A percentile compares a stretch with the other conserved stretches of the same genome.
These are phyloP conservation scores for Coelastrella sp. DNA, from an alignment of 139 green algal genomes.

Conservation along the genomic window DNA sequence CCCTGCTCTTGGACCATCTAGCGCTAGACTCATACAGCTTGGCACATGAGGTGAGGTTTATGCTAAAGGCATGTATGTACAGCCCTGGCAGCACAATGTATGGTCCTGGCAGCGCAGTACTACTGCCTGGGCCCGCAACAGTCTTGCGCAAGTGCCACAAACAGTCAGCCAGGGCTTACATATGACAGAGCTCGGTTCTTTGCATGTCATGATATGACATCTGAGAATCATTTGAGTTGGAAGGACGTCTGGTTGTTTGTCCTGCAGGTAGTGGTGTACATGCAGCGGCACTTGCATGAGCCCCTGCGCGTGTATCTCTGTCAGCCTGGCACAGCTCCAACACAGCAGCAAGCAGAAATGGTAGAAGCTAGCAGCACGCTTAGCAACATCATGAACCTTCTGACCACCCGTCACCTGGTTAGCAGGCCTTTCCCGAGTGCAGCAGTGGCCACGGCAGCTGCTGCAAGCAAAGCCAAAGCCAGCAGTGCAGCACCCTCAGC, in stretches of 20 bases:
- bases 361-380: conserved; percentile 31
- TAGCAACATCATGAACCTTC: conserved; percentile 27
- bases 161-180: no score
- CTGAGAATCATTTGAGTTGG: no score
- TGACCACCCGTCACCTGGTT: not conserved
- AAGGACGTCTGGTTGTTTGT: not conserved
- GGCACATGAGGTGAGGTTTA: conserved; percentile 17
- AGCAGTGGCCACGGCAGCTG: not conserved
- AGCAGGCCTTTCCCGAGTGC: not conserved
- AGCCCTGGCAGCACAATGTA: no score
- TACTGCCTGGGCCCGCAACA: not conserved
- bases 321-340: conserved; percentile 9
- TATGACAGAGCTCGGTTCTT: no score
- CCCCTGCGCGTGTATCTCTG: conserved; percentile 4
- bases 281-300: conserved; percentile 28
- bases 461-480: not conserved
- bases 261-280: conserved; percentile 38
- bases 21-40: conserved; percentile 24
- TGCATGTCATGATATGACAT: no score
- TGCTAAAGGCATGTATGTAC: no score
- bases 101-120: not conserved
- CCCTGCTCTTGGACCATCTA: conserved; percentile 23
- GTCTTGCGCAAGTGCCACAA: no score
- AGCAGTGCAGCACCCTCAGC: not conserved
- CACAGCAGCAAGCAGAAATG: conserved; percentile 9